Percentiles rank a stretch among this genome's conserved stretches.
phyloP scores from a whole-genome alignment of 2,329 filamentous ascomycete genomes.

The Stagonosporopsis chrysanthemi region DNA sequence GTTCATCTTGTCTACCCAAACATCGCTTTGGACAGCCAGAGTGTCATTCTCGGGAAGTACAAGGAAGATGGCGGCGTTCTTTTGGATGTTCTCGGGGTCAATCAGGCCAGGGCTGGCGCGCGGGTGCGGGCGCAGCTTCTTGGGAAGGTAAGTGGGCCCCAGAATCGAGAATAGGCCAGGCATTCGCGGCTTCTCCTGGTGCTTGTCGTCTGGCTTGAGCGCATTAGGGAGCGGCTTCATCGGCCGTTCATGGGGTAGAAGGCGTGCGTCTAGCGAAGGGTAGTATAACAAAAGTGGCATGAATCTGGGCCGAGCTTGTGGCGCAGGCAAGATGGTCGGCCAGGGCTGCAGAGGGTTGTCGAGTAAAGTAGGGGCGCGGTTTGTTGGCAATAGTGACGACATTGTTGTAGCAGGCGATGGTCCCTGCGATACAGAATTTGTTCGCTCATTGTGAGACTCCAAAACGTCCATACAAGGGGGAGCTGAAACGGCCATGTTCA shows the following conservation, averaged over 20 bases:
- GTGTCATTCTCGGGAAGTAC: conserved; percentile 53
- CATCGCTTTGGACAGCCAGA: conserved; percentile 53
- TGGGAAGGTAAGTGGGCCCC: conserved; percentile 52
- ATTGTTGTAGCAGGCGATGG: conserved; percentile 27
- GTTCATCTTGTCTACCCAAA: conserved; percentile 53
- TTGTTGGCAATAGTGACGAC: conserved; percentile 40
- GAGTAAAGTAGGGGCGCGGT: conserved; percentile 40
- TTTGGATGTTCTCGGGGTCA: conserved; percentile 45
- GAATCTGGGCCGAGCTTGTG: conserved; percentile 43
- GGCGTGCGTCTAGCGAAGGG: conserved; percentile 52
- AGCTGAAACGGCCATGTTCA: conserved; percentile 52
- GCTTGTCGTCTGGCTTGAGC: conserved; percentile 43
- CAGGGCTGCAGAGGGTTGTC: conserved; percentile 45
- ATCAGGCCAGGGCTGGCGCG: conserved; percentile 53
- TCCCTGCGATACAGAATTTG: conserved; percentile 15
- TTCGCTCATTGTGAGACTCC: conserved; percentile 13
- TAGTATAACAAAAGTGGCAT: conserved; percentile 55
- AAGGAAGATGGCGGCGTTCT: conserved; percentile 51
- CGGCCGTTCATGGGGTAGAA: conserved; percentile 52
- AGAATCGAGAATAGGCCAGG: conserved; percentile 51
- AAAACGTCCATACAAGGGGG: conserved; percentile 39
- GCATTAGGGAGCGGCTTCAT: conserved; percentile 47
- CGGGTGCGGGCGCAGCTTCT: conserved; percentile 47
- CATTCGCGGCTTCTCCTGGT: conserved; percentile 37
- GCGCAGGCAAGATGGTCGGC: conserved; percentile 48